Conservation (phyloP, 805 yeast genomes). For the Candida xyloterini region DNA sequence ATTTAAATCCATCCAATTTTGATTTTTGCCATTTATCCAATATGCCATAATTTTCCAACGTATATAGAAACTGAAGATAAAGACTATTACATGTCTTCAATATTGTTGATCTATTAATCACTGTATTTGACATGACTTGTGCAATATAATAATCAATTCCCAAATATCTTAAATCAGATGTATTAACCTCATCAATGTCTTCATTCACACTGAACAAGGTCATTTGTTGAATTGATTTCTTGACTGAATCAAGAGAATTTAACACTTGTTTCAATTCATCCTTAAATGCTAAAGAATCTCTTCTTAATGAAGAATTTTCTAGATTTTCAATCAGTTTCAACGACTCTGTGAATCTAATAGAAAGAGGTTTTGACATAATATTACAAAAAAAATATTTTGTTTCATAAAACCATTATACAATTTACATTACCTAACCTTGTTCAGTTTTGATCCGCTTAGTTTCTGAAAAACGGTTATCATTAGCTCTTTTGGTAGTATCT, state of each 20-base stretch:
- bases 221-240: conserved; percentile 41
- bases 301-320: conserved; percentile 17
- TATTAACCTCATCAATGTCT: conserved; percentile 61
- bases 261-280: conserved; percentile 9
- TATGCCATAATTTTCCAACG: conserved; percentile 43
- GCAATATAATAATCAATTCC: conserved; percentile 61
- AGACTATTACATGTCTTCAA: conserved; percentile 42
- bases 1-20: conserved; percentile 40
- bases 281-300: conserved; percentile 23
- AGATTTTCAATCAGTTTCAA: conserved; percentile 10
- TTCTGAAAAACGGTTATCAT: conserved; percentile 14
- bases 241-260: conserved; percentile 11
- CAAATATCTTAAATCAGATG: conserved; percentile 59
- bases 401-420: conserved; percentile 12
- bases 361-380: conserved; percentile 16
- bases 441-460: conserved; percentile 22
- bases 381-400: neutral
- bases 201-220: conserved; percentile 74
- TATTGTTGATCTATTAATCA: conserved; percentile 32
- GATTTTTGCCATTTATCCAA: conserved; percentile 36
- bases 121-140: conserved; percentile 30
- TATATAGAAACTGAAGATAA: conserved; percentile 44
- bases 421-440: conserved; percentile 8
- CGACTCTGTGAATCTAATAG: conserved; percentile 16
- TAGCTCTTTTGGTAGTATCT: conserved; percentile 13